Evolutionary conservation across 139 green algal genomes (phyloP), one percentile per base, ranked within the genome.

Genomic region (Auxenochlorella pyrenoidosa): DNA sequence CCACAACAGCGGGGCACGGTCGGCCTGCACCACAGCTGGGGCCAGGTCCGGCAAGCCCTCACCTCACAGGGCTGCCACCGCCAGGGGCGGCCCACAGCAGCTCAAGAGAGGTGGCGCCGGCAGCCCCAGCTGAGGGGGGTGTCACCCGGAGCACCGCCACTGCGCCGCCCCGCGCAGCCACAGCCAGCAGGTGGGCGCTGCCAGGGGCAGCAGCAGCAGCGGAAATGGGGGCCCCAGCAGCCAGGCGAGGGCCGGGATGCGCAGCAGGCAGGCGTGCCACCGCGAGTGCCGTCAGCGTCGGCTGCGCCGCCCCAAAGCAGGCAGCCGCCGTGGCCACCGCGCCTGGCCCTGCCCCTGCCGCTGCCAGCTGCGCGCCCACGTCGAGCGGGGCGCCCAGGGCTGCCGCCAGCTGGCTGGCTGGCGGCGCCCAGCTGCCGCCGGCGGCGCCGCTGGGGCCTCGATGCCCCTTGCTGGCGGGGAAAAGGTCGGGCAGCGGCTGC

Each of bases 111-210:
- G 41, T 8, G 40, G 43, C 63, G 28, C 3, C 80, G 0, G 28
- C 63, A 3, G 41, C 40, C 21, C 38, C 41, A 8, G 63, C 68
- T 6, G 22, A 4, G 16, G 44, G 32, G 8, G 60, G 22, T 0
- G 47, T 16, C 21, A n/a, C 44, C 8, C 32, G 30, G 24, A 85
- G 36, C 40, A 85, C 40, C 0, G 63, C 80, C 38, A 85, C 15
- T 0, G 63, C 63, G 63, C 60, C 80, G 40, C 41, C 28, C 32
- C 10, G 44, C 19, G 30, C 1, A 16, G 80, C 80, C 41, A 77
- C 63, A 6, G 80, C 80, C 80, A 85, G 41, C 8, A 85, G 28
- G 63, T 85, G 80, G 18, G n/a, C n/a, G n/a, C 63, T 59, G 79
- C 44, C 79, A 66, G 40, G 15, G 21, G 36, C 73, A 1, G n/a